Base-by-base conservation (phyloP, 768 basidiomycete genomes). In the Cyclocybe aegerita region DNA sequence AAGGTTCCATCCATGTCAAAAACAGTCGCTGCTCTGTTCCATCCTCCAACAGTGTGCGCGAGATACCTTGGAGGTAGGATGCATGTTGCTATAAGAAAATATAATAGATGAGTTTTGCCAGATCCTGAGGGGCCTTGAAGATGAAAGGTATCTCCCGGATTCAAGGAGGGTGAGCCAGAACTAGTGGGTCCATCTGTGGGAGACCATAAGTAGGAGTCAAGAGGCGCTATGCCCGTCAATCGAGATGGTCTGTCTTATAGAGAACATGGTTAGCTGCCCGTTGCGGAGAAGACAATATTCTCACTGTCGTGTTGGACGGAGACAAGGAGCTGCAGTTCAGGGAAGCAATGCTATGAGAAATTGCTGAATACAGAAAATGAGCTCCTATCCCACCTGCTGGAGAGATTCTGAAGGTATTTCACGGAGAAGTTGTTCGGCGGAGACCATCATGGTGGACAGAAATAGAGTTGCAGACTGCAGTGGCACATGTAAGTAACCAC, bases 71-170 rank as follows among this genome's bases (percentile, higher is more conserved):
- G 35, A 15, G 88, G 87, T 9, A 81, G 65, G 48, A 90, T 70
- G 56, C 86, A 83, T 15, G 72, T 75, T 9, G 81, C 66, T 23
- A 88, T 63, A 43, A 90, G 65, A 61, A 80, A 77, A 61, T 86
- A 86, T 23, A 91, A 67, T n/a, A 94, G 69, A 55, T 87, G 86
- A 2, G 88, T 85, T 69, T 93, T 94, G 29, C 89, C 91, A 5
- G 85, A 82, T 23, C 75, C 78, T 4, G 90, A 72, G 2, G 83
- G 79, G 1, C 91, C 91, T 66, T 91, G 86, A 15, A 94, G 74
- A 66, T 90, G 86, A 55, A 93, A 68, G 36, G 88, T 75, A 63
- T 90, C 85, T 33, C 86, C 86, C 40, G 74, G 71, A 60, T 55
- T 61, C 40, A 65, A 57, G 14, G 57, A 58, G 16, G 55, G 48